phyloP scores from a whole-genome alignment of 208 protist species.

The Trypanosoma platydactyli region DNA sequence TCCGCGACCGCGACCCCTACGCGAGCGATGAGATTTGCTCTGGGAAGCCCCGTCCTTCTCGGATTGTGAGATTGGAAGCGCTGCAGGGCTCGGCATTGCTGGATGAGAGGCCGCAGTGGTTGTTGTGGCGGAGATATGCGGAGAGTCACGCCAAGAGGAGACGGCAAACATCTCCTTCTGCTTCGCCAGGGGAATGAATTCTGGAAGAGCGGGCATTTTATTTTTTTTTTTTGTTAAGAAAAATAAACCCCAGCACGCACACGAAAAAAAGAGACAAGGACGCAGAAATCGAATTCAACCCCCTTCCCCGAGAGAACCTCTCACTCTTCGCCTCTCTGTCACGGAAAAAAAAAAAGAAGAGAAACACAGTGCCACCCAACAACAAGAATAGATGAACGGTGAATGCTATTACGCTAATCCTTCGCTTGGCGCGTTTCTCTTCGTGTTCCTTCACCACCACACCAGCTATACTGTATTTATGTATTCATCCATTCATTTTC shows the following conservation, averaged over 20 bases:
- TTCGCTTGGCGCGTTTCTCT: too few relatives aligned
- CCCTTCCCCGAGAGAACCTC: neutral
- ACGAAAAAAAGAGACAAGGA: too few relatives aligned
- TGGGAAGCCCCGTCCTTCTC: slow-evolving; percentile 9
- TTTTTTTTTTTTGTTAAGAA: slow-evolving; percentile 6
- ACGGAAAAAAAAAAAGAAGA: too few relatives aligned
- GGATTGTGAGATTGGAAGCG: slow-evolving; percentile 15
- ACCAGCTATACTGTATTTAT: too few relatives aligned
- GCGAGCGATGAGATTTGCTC: slow-evolving; percentile 18
- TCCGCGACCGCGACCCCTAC: slow-evolving; percentile 20
- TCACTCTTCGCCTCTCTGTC: too few relatives aligned
- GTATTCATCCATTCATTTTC: too few relatives aligned
- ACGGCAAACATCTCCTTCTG: slow-evolving; percentile 74
- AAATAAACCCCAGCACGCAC: too few relatives aligned
- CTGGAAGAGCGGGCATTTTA: slow-evolving; percentile 54
- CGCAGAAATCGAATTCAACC: too few relatives aligned
- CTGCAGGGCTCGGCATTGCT: slow-evolving; percentile 13
- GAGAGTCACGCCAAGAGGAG: slow-evolving; percentile 70
- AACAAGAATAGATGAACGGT: too few relatives aligned
- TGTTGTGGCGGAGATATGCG: slow-evolving; percentile 13
- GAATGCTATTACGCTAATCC: too few relatives aligned
- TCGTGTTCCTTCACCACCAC: too few relatives aligned
- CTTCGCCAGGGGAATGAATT: slow-evolving; percentile 80
- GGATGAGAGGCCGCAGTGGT: neutral
- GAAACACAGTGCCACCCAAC: too few relatives aligned